These are phyloP conservation scores for Lycium ferocissimum DNA, from an alignment of 257 asterid genomes.

Conservation along the genomic window DNA sequence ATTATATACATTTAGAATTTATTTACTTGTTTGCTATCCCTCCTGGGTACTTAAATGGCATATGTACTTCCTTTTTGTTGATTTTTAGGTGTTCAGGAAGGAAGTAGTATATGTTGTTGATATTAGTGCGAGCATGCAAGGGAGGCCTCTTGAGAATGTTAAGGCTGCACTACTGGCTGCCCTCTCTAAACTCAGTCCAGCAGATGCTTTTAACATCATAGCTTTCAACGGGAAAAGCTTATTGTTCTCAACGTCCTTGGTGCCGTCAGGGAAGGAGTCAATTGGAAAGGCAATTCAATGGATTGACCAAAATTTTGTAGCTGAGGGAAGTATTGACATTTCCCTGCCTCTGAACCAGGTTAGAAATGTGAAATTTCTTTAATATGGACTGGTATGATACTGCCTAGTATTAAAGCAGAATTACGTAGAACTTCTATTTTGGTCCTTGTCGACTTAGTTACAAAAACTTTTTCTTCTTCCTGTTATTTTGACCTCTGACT, in stretches of 20 bases:
- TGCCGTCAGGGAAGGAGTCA: conserved; percentile 54
- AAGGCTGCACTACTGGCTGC: conserved; percentile 63
- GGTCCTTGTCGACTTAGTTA: background rate
- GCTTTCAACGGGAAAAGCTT: conserved; percentile 58
- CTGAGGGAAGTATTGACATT: conserved; percentile 70
- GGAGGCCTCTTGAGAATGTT: conserved; percentile 64
- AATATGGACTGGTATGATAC: background rate
- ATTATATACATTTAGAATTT: no score
- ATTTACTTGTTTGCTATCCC: background rate
- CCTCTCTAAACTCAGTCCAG: conserved; percentile 59
- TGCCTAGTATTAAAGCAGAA: conserved; percentile 9
- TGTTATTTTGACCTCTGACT: background rate
- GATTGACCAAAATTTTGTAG: conserved; percentile 58
- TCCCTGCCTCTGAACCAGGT: conserved; percentile 74
- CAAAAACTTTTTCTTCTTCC: background rate
- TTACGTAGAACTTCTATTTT: background rate
- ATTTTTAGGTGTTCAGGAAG: conserved; percentile 67
- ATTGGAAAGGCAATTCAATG: conserved; percentile 60
- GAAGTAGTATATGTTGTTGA: conserved; percentile 77
- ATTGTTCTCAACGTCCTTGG: conserved; percentile 62
- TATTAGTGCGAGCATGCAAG: conserved; percentile 80
- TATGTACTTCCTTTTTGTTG: conserved; percentile 6
- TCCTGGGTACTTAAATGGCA: background rate
- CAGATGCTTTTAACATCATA: conserved; percentile 69
- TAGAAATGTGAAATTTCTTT: background rate